Percentiles rank a stretch among this genome's conserved stretches.
phyloP scores from a whole-genome alignment of 345 rosid genomes.

The Litchi chinensis region DNA sequence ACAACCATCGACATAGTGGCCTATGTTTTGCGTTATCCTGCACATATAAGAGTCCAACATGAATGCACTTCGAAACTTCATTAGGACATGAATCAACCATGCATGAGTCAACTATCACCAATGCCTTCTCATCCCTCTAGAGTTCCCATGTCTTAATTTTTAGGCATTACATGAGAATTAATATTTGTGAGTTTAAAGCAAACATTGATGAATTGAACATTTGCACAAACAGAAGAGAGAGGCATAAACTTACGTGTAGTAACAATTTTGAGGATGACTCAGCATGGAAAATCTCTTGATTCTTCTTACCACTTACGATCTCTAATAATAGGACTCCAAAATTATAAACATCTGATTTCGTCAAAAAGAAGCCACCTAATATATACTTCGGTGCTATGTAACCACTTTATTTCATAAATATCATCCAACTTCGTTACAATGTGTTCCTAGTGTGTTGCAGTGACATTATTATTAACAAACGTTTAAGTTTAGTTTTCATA shows the following conservation, averaged over 20 bases:
- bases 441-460: too few species aligned
- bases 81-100: conserved; percentile 4
- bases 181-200: too few species aligned
- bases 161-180: too few species aligned
- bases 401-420: too few species aligned
- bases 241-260: not conserved
- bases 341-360: too few species aligned
- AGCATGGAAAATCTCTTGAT: not conserved
- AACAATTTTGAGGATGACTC: not conserved
- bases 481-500: too few species aligned
- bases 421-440: too few species aligned
- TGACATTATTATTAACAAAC: too few species aligned
- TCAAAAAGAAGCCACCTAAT: too few species aligned
- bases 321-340: not conserved
- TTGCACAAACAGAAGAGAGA: too few species aligned
- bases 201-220: too few species aligned
- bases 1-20: conserved; percentile 19
- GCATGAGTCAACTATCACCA: conserved; percentile 12
- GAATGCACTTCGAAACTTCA: not conserved
- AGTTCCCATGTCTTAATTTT: conserved; percentile 19
- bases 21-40: conserved; percentile 4
- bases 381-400: too few species aligned
- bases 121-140: conserved; percentile 16
- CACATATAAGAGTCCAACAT: conserved; percentile 15
- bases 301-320: not conserved